Evolutionary conservation across 2,329 filamentous ascomycete species (phyloP).

Genomic region (Chaetoscypha palmicola): DNA sequence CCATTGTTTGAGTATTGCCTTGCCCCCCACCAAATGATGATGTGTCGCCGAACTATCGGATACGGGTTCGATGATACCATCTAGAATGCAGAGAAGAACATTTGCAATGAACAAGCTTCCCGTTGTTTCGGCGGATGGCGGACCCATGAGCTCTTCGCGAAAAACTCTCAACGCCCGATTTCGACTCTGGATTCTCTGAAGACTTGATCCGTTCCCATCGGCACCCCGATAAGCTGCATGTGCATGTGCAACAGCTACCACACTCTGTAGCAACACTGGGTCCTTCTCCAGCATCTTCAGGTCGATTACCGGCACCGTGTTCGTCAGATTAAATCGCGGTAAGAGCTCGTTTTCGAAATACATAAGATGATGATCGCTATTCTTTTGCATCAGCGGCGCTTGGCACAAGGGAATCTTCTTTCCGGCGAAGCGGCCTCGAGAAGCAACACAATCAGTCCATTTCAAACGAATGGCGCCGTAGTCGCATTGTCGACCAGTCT

Average conservation of each 20-base stretch:
- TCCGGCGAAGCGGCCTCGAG: conserved; percentile 29
- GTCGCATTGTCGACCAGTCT: conserved; percentile 28
- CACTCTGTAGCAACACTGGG: conserved; percentile 23
- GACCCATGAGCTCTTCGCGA: conserved; percentile 31
- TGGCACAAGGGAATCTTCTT: conserved; percentile 28
- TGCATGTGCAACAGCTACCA: conserved; percentile 23
- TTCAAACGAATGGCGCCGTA: conserved; percentile 36
- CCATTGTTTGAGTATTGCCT: conserved; percentile 27
- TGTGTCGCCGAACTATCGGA: conserved; percentile 23
- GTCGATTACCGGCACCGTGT: conserved; percentile 22
- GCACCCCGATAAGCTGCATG: conserved; percentile 23
- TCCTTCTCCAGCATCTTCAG: conserved; percentile 21
- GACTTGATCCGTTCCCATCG: conserved; percentile 17
- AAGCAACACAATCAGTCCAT: conserved; percentile 36
- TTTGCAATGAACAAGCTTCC: conserved; percentile 37
- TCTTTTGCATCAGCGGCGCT: conserved; percentile 25
- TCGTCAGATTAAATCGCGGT: conserved; percentile 26
- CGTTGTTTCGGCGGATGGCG: conserved; percentile 29
- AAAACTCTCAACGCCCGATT: conserved; percentile 29
- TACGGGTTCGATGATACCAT: conserved; percentile 26
- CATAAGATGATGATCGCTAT: conserved; percentile 24
- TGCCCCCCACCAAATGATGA: conserved; percentile 25
- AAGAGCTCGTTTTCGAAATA: conserved; percentile 27
- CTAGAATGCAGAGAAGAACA: conserved; percentile 36
- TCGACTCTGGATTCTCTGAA: conserved; percentile 24